These are phyloP conservation scores for Rhizophora mangle DNA, from an alignment of 345 rosid genomes.

Conservation along the genomic window DNA sequence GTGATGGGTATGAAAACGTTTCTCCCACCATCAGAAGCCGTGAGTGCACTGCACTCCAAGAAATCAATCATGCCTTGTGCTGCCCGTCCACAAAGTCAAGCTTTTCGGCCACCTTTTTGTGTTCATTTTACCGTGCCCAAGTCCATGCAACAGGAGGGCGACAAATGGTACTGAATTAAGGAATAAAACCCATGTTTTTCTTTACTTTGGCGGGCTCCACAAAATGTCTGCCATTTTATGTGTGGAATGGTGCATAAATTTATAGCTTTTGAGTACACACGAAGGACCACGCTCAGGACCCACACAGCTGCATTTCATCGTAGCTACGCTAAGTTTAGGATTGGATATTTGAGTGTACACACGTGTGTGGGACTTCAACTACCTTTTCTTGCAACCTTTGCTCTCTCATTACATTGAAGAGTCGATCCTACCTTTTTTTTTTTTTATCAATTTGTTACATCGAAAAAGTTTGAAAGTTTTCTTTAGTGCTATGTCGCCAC, in stretches of 20 bases:
- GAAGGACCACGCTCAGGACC: slow-evolving; percentile 19
- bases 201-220: slow-evolving; percentile 28
- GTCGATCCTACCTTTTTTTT: slow-evolving; percentile 32
- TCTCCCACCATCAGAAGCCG: slow-evolving; percentile 29
- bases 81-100: slow-evolving; percentile 68
- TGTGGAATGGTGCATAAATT: neutral
- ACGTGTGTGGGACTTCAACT: slow-evolving; percentile 41
- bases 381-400: slow-evolving; percentile 28
- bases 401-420: slow-evolving; percentile 43
- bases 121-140: slow-evolving; percentile 21
- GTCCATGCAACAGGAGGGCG: slow-evolving; percentile 29
- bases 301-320: slow-evolving; percentile 21
- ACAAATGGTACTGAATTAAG: neutral
- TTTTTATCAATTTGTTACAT: slow-evolving; percentile 32
- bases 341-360: slow-evolving; percentile 29
- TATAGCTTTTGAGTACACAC: neutral
- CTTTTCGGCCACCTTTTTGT: slow-evolving; percentile 65
- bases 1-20: slow-evolving; percentile 27
- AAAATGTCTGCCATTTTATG: slow-evolving; percentile 26
- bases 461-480: slow-evolving; percentile 12
- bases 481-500: slow-evolving; percentile 39
- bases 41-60: slow-evolving; percentile 94
- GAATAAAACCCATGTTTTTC: slow-evolving; percentile 14
- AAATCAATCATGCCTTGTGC: slow-evolving; percentile 52
- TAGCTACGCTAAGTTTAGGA: slow-evolving; percentile 17